These are phyloP conservation scores for Ceratocystis cacaofunesta DNA, from an alignment of 2,329 filamentous ascomycete genomes.

Conservation along the genomic window DNA sequence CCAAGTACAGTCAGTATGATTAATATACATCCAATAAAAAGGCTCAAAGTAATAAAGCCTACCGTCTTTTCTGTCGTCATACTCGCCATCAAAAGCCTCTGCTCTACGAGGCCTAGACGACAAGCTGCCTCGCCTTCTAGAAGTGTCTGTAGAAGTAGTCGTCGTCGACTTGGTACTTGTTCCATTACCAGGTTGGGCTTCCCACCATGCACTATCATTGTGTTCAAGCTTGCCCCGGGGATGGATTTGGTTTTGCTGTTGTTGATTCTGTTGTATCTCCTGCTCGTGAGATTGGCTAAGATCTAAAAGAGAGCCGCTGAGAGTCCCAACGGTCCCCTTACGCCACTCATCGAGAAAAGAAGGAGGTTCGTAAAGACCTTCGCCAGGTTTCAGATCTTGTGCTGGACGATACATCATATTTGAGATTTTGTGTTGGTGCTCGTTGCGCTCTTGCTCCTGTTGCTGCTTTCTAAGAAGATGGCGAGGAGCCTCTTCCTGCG, in stretches of 20 bases:
- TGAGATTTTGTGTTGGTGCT: slow-evolving; percentile 11
- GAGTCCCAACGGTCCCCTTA: slow-evolving; percentile 46
- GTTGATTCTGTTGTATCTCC: slow-evolving; percentile 9
- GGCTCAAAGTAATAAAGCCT: slow-evolving; percentile 21
- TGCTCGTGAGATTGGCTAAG: slow-evolving; percentile 28
- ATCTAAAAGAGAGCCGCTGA: slow-evolving; percentile 45
- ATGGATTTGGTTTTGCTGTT: not conserved
- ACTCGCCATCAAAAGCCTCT: slow-evolving; percentile 51
- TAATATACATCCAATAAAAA: not conserved
- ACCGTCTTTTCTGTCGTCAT: slow-evolving; percentile 44
- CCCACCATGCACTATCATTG: slow-evolving; percentile 59
- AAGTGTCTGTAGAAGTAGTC: slow-evolving; percentile 1
- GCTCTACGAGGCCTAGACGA: slow-evolving; percentile 38
- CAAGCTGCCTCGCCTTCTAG: slow-evolving; percentile 33
- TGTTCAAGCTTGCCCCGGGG: not conserved
- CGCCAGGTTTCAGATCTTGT: slow-evolving; percentile 26
- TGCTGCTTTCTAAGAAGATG: slow-evolving; percentile 9
- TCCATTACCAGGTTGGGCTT: slow-evolving; percentile 27
- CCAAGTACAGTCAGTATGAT: not conserved
- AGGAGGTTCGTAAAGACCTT: slow-evolving; percentile 43
- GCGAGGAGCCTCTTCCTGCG: slow-evolving; percentile 11
- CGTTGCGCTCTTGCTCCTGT: slow-evolving; percentile 10
- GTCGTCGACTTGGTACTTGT: not conserved
- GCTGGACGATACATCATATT: slow-evolving; percentile 9
- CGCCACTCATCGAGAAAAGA: slow-evolving; percentile 59